Evolutionary conservation across 805 yeast genomes (phyloP).

Genomic region (Tetrapisispora fleetii): DNA sequence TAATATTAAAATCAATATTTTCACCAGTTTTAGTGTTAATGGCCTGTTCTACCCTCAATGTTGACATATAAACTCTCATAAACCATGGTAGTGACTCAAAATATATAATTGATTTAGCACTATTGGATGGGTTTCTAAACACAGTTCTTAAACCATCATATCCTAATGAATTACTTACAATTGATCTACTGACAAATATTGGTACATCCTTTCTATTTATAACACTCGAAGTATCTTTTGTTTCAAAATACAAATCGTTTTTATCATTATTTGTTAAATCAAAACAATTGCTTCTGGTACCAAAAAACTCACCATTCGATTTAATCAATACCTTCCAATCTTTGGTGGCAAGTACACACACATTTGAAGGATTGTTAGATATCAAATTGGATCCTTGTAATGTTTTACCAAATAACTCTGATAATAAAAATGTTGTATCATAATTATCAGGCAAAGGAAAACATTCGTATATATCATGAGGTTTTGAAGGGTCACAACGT

Average conservation of each 20-base stretch:
- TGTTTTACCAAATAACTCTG: slow-evolving; percentile 58
- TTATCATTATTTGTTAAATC: slow-evolving; percentile 19
- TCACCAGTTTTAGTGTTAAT: slow-evolving; percentile 12
- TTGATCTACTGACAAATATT: slow-evolving; percentile 65
- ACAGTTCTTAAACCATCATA: slow-evolving; percentile 80
- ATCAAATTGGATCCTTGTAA: slow-evolving; percentile 56
- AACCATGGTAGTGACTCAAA: slow-evolving; percentile 91
- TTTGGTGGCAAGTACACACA: slow-evolving; percentile 33
- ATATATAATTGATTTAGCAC: slow-evolving; percentile 44
- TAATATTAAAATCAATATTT: slow-evolving; percentile 10
- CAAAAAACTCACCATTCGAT: slow-evolving; percentile 21
- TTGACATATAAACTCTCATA: slow-evolving; percentile 71
- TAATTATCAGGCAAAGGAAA: slow-evolving; percentile 57
- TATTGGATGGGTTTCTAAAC: slow-evolving; percentile 53
- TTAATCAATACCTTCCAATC: slow-evolving; percentile 39
- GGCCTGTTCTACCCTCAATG: slow-evolving; percentile 36
- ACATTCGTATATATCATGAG: slow-evolving; percentile 55
- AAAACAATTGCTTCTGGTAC: slow-evolving; percentile 31
- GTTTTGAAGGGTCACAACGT: slow-evolving; percentile 60
- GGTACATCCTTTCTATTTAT: slow-evolving; percentile 43
- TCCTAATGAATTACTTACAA: slow-evolving; percentile 88
- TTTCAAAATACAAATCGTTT: slow-evolving; percentile 26
- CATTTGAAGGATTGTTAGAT: slow-evolving; percentile 34
- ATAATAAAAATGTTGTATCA: slow-evolving; percentile 41
- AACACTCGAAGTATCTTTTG: slow-evolving; percentile 39